phyloP scores from a whole-genome alignment of 805 yeast genomes.

The Saccharomycopsis vini region DNA sequence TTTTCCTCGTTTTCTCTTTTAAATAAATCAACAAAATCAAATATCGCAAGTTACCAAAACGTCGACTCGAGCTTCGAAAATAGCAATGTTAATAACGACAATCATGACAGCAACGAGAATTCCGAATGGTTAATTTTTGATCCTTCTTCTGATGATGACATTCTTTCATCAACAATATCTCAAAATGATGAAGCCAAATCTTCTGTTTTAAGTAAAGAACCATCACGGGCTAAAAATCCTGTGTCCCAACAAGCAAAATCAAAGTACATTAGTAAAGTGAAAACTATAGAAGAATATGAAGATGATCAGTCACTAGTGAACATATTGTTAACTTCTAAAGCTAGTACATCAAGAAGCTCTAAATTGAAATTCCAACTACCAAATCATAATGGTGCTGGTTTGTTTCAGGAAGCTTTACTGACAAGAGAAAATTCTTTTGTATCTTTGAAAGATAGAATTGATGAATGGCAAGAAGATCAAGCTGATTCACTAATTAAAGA shows the following conservation, averaged over 20 bases:
- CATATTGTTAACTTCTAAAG: neutral
- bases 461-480: constrained; percentile 17
- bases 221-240: neutral
- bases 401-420: constrained; percentile 6
- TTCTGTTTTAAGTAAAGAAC: neutral
- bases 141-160: constrained; percentile 11
- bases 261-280: no score
- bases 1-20: no score
- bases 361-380: constrained; percentile 5
- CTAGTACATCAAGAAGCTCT: neutral
- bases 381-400: constrained; percentile 6
- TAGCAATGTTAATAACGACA: no score
- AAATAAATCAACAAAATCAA: no score
- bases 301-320: constrained; percentile 8
- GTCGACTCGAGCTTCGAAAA: no score
- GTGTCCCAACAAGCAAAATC: no score
- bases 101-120: neutral
- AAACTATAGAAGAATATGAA: no score
- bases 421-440: neutral
- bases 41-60: no score
- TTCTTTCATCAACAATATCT: constrained; percentile 7
- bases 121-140: constrained; percentile 15
- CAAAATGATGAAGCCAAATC: neutral
- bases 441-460: constrained; percentile 10
- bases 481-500: constrained; percentile 4